Base-by-base conservation (phyloP, 2,329 filamentous ascomycete genomes). In the Hymenoscyphus repandus region DNA sequence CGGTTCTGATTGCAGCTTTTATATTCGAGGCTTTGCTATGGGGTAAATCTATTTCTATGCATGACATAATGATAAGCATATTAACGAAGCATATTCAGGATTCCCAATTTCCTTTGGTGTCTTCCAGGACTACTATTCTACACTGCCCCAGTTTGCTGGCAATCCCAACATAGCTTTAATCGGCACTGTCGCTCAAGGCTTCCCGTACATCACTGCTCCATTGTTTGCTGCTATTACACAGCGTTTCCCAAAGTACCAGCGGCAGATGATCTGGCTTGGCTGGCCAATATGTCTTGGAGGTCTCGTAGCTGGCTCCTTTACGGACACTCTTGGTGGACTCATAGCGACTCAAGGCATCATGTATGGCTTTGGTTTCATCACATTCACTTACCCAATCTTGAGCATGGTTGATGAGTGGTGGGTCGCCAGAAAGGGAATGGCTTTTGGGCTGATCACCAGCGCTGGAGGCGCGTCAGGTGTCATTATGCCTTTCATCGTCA, bases 41-140 rank as follows among this genome's bases (percentile, higher is more conserved):
- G 55, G 55, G 55, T 53, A 43, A 20, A 17, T 30, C 17, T 15
- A 10, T 31, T 37, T 1, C 10, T 17, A n/a, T 18, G 1, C 13
- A n/a, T 27, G 3, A 5, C 5, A 33, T 17, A 9, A 30, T 18
- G 17, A 27, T 5, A 30, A 18, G 3, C 5, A 5, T 32, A 30
- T 81, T 81, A 27, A 37, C 11, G 43, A 46, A 6, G 48, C 9
- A 6, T 9, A 9, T 33, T 31, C 37, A 86, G 83, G 83, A 2
- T 86, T 88, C 50, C 79, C 82, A 0, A 82, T 83, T 50, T 75
- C 82, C 0, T 89, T 83, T 63, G 85, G 85, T 39, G 75, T 89
- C 20, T 88, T 89, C 61, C 83, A 88, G 58, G 75, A 83, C 46
- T 85, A 86, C 65, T 88, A 88, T 64, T 76, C 72, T 33, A 76